phyloP scores from a whole-genome alignment of 176 grass and related monocot species.

The Phoenix roebelenii region DNA sequence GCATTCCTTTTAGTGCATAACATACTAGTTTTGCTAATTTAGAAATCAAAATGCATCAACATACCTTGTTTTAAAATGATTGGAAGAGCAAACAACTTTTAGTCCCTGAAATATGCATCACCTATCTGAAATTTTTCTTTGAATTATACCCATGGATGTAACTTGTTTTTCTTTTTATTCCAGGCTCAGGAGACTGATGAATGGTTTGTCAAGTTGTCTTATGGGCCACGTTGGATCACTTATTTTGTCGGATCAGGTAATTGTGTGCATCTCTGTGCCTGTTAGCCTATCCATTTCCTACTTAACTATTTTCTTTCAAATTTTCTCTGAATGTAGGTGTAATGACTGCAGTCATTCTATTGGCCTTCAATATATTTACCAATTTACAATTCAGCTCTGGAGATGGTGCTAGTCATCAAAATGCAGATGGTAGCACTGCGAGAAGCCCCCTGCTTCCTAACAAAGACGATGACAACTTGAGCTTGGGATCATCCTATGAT shows the following conservation, averaged over 20 bases:
- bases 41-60: too few species aligned
- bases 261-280: neutral
- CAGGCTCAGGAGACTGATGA: slow-evolving; percentile 27
- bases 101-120: too few species aligned
- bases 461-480: slow-evolving; percentile 50
- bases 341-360: slow-evolving; percentile 35
- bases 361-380: slow-evolving; percentile 43
- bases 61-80: too few species aligned
- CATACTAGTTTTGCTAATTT: too few species aligned
- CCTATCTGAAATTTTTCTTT: too few species aligned
- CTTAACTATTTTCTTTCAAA: neutral
- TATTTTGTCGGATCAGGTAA: slow-evolving; percentile 61
- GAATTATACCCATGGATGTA: too few species aligned
- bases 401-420: slow-evolving; percentile 3
- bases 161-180: slow-evolving; percentile 7
- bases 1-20: too few species aligned
- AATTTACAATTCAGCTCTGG: slow-evolving; percentile 12
- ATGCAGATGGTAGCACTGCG: neutral
- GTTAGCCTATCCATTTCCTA: neutral
- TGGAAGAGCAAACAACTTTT: too few species aligned
- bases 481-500: slow-evolving; percentile 82
- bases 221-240: slow-evolving; percentile 48
- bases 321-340: slow-evolving; percentile 19
- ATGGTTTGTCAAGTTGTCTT: slow-evolving; percentile 41
- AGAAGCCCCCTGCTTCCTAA: slow-evolving; percentile 25